Evolutionary conservation across 805 yeast species (phyloP), one percentile per base, ranked within the genome.

Genomic region (Hanseniaspora mollemarum): DNA sequence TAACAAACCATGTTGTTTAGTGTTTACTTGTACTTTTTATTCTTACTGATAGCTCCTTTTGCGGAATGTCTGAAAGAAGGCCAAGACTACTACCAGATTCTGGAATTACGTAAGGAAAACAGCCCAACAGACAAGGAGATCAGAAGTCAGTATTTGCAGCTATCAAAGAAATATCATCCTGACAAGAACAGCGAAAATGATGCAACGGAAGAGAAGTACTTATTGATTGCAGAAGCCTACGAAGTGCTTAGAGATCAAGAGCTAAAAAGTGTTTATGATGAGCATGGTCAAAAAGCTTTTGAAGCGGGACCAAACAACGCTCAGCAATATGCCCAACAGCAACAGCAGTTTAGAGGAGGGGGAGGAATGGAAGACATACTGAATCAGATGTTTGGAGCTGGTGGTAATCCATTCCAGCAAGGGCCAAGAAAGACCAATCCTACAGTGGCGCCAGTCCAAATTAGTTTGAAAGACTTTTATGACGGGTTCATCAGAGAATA

Each of bases 161-260:
- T 90, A 56, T 80, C 88, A 57, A 82, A 86, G 63, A 84, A 84
- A 61, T 87, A 76, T 66, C 98, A 90, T 62, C 98, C 98, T 1
- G 98, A 90, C 66, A 90, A 90, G 68, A 92, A 90, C 62, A 81
- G 83, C 4, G 83, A 81, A 6, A 77, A 81, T 58, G 87, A 85
- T 8, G 45, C 51, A 24, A 82, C 75, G 0, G 87, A 85, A 56
- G 81, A 83, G 45, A 81, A 77, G 66, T 92, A 88, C 63, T 81
- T 92, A 46, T 94, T 87, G 65, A 76, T 92, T 26, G 95, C 95
- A 15, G 94, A 83, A 60, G 97, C 97, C 0, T 90, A 90, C 64
- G 96, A 87, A 51, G 83, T 87, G 12, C 72, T 87, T 54, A 74
- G 78, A 56, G 86, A 87, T 62, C 62, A 74, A 4, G 85, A 83